Conservation (phyloP, 805 yeast species). For the Wickerhamiella musiphila region DNA sequence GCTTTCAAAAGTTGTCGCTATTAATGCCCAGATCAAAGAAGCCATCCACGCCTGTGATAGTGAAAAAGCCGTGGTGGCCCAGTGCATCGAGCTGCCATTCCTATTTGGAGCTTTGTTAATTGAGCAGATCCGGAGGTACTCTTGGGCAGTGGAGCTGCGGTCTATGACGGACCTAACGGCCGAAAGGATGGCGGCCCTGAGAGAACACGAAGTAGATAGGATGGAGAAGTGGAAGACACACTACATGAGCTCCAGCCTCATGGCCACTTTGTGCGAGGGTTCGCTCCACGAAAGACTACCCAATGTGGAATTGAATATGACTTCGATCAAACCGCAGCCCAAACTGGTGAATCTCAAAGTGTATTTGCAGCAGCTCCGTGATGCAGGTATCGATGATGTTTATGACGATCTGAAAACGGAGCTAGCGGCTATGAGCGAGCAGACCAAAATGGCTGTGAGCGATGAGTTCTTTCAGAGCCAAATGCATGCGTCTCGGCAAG, state of each 20-base stretch:
- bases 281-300: not conserved
- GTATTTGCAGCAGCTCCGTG: slow-evolving; percentile 13
- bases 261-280: slow-evolving; percentile 5
- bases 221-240: slow-evolving; percentile 40
- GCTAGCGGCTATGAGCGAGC: slow-evolving; percentile 17
- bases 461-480: slow-evolving; percentile 2
- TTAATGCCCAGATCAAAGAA: slow-evolving; percentile 13
- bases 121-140: slow-evolving; percentile 20
- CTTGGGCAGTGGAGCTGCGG: slow-evolving; percentile 17
- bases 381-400: slow-evolving; percentile 14
- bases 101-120: slow-evolving; percentile 23
- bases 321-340: slow-evolving; percentile 14
- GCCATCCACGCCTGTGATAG: slow-evolving; percentile 17
- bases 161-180: slow-evolving; percentile 29
- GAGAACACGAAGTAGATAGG: slow-evolving; percentile 34
- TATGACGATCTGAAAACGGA: slow-evolving; percentile 16
- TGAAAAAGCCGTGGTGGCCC: slow-evolving; percentile 18
- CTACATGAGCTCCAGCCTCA: slow-evolving; percentile 22
- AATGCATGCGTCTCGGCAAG: slow-evolving; percentile 28
- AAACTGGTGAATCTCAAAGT: slow-evolving; percentile 9
- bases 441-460: slow-evolving; percentile 1
- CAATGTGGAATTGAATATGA: slow-evolving; percentile 5
- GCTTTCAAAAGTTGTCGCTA: slow-evolving; percentile 16
- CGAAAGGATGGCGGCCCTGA: slow-evolving; percentile 37
- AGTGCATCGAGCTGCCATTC: slow-evolving; percentile 22